Percentiles rank a stretch among this genome's conserved stretches.
Conservation (phyloP, 768 basidiomycete genomes). For the Trametes elegans region DNA sequence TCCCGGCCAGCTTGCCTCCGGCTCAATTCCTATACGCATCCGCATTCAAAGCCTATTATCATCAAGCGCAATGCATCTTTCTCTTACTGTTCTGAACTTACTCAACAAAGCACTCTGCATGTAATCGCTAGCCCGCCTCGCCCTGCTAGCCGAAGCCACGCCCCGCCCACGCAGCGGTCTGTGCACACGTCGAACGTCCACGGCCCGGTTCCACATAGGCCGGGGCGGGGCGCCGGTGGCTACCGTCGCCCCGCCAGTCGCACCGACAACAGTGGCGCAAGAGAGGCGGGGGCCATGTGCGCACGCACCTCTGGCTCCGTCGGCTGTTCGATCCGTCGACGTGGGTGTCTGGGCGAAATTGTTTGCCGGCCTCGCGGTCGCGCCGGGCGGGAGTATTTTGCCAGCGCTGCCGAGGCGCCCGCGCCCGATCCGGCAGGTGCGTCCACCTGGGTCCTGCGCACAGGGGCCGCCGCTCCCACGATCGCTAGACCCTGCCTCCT, state of each 20-base stretch:
- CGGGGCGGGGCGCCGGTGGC: neutral
- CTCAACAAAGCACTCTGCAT: neutral
- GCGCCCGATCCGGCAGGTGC: constrained; percentile 11
- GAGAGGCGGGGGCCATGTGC: neutral
- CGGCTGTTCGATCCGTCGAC: neutral
- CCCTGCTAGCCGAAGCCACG: constrained; percentile 3
- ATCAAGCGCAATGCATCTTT: neutral
- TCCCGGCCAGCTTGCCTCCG: neutral
- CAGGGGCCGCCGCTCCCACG: constrained; percentile 4
- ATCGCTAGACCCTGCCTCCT: constrained; percentile 4
- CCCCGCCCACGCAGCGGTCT: neutral
- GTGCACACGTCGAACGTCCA: no score
- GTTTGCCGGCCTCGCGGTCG: neutral
- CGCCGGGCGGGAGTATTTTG: neutral
- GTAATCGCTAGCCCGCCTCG: neutral
- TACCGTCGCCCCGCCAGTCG: neutral
- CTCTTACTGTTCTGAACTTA: neutral
- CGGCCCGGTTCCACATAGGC: no score
- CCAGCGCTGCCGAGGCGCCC: neutral
- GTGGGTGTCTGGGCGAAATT: constrained; percentile 1
- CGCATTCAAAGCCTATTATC: neutral
- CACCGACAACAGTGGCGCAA: neutral
- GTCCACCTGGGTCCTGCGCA: neutral
- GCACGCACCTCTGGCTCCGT: neutral
- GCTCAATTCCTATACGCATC: neutral